phyloP scores from a whole-genome alignment of 805 yeast genomes.

The Saccharomycopsis sp. region DNA sequence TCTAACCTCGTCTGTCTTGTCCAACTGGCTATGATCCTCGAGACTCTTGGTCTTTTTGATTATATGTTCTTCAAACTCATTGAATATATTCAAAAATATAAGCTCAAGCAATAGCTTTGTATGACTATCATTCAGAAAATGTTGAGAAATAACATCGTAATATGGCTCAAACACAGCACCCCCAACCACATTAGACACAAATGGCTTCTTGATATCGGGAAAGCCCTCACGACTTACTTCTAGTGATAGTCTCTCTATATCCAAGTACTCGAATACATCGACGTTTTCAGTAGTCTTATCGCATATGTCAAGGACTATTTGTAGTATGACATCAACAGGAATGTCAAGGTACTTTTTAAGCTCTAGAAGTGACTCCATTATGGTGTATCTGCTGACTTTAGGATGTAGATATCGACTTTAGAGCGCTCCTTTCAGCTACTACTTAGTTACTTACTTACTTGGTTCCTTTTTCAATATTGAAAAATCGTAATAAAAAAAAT shows the following conservation, averaged over 20 bases:
- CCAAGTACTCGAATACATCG: not conserved
- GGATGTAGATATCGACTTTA: too few relatives aligned
- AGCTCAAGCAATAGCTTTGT: constrained; percentile 15
- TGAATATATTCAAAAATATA: constrained; percentile 7
- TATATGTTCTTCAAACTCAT: constrained; percentile 1
- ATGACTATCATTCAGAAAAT: constrained; percentile 13
- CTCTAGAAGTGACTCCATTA: not conserved
- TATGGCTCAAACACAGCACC: constrained; percentile 1
- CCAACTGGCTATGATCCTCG: not conserved
- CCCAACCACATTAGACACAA: not conserved
- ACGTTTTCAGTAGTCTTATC: not conserved
- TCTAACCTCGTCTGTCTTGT: constrained; percentile 2
- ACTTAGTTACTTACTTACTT: too few relatives aligned
- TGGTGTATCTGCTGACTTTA: too few relatives aligned
- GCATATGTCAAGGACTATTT: not conserved
- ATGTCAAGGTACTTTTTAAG: not conserved
- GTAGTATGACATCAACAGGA: not conserved
- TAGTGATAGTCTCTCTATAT: not conserved
- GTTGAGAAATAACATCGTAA: not conserved
- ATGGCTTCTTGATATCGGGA: not conserved
- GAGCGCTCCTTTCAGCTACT: too few relatives aligned
- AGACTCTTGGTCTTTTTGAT: not conserved
- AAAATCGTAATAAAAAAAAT: too few relatives aligned
- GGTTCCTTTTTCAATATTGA: too few relatives aligned
- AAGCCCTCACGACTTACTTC: not conserved